These are phyloP conservation scores for Boletus sp. DNA, from an alignment of 768 basidiomycete genomes.

Conservation along the genomic window DNA sequence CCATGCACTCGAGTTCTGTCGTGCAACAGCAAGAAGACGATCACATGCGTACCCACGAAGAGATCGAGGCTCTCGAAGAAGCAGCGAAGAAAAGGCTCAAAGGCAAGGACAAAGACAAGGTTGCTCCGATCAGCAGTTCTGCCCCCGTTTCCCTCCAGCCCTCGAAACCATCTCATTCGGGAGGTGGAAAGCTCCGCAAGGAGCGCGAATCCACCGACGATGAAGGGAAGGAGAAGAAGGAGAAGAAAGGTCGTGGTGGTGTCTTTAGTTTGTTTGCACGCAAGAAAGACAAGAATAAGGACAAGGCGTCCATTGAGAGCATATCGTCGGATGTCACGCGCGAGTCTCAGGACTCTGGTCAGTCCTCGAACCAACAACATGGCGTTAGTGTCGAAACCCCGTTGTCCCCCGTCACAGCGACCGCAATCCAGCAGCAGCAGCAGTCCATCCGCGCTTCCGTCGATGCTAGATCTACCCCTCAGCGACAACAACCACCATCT, in stretches of 20 bases:
- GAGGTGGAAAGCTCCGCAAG: conserved; percentile 41
- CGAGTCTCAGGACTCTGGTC: conserved; percentile 62
- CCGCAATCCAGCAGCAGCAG: conserved; percentile 60
- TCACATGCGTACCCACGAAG: conserved; percentile 50
- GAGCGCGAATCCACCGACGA: conserved; percentile 43
- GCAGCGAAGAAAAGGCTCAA: conserved; percentile 49
- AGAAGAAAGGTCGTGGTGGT: conserved; percentile 64
- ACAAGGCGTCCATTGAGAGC: conserved; percentile 50
- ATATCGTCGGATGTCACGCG: conserved; percentile 48
- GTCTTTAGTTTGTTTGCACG: conserved; percentile 77
- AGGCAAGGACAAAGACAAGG: conserved; percentile 48
- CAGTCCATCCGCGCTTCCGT: conserved; percentile 25
- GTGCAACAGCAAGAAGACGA: conserved; percentile 51
- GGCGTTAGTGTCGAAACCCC: conserved; percentile 22
- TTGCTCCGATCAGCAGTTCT: conserved; percentile 27
- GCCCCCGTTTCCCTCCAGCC: conserved; percentile 29
- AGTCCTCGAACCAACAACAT: conserved; percentile 45
- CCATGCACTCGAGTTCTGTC: conserved; percentile 37
- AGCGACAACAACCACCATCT: conserved; percentile 23
- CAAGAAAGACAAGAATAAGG: conserved; percentile 74
- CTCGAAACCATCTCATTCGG: conserved; percentile 9
- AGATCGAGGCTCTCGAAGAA: conserved; percentile 44
- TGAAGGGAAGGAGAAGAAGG: conserved; percentile 52
- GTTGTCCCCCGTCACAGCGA: conserved; percentile 51
- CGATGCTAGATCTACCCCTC: conserved; percentile 21